Percentiles rank a stretch among this genome's conserved stretches.
phyloP scores from a whole-genome alignment of 2,329 filamentous ascomycete genomes.

The Aspergillus aculeatinus region DNA sequence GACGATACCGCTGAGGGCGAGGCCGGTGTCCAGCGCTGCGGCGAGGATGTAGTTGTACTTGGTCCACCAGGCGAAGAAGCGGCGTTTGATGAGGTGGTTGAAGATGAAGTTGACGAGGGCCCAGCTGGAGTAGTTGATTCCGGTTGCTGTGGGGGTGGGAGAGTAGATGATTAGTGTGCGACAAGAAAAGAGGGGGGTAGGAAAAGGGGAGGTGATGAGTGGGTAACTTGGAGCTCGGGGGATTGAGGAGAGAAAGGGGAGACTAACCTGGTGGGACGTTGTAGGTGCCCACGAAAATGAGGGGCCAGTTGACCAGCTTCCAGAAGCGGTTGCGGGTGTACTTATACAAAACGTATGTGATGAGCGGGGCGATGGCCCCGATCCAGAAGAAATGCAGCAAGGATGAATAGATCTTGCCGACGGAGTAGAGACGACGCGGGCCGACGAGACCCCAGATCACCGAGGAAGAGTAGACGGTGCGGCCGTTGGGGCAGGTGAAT shows the following conservation, averaged over 20 bases:
- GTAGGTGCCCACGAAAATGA: constrained; percentile 32
- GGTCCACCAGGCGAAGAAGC: constrained; percentile 44
- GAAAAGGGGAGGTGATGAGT: no score
- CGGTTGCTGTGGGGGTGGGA: constrained; percentile 26
- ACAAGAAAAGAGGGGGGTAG: neutral
- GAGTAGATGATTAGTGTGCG: neutral
- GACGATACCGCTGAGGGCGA: constrained; percentile 35
- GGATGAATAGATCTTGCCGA: constrained; percentile 48
- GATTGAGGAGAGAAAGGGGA: no score
- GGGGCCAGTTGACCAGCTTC: constrained; percentile 35
- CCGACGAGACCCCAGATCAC: constrained; percentile 56
- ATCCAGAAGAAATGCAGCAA: constrained; percentile 56
- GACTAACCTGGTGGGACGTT: constrained; percentile 28
- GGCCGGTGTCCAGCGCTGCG: constrained; percentile 39
- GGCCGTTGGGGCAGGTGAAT: constrained; percentile 51
- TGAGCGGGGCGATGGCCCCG: constrained; percentile 32
- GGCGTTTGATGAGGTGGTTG: constrained; percentile 67
- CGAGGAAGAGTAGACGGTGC: constrained; percentile 51
- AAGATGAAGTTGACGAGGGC: constrained; percentile 62
- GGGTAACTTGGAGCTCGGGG: neutral
- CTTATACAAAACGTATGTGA: constrained; percentile 26
- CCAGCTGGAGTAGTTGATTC: constrained; percentile 39
- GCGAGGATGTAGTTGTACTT: constrained; percentile 48
- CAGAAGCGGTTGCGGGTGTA: constrained; percentile 34
- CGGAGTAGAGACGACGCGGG: constrained; percentile 49